Conservation (phyloP, 345 rosid genomes). For the Eucalyptus tenuipes region DNA sequence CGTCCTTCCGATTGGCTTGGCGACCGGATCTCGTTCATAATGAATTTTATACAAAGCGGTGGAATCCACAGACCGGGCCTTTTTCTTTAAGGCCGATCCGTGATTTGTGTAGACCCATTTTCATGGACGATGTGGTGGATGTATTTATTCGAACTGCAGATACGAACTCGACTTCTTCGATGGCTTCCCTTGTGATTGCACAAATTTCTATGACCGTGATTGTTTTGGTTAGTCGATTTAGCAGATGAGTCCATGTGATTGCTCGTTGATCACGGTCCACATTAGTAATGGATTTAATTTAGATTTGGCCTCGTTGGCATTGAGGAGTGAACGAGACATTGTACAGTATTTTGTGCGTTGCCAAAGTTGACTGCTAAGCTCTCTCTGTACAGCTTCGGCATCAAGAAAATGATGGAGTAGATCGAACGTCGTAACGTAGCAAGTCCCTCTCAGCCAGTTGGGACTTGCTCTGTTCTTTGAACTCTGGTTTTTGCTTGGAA, state of each 20-base stretch:
- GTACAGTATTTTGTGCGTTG: not conserved
- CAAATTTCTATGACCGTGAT: not conserved
- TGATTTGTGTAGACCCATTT: not conserved
- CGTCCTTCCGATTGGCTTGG: not conserved
- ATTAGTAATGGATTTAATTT: not conserved
- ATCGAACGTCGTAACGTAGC: not conserved
- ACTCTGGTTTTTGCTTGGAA: not conserved
- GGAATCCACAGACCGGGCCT: not conserved
- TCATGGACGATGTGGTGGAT: not conserved
- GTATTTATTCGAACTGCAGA: not conserved
- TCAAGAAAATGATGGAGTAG: not conserved
- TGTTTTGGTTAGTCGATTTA: not conserved
- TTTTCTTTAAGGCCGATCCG: not conserved
- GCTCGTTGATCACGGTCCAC: not conserved
- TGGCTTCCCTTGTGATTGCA: not conserved
- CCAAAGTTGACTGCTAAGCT: not conserved
- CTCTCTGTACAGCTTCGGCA: not conserved
- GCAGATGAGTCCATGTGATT: not conserved
- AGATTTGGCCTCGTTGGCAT: not conserved
- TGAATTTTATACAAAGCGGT: no score
- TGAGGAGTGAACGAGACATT: not conserved
- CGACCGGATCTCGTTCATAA: not conserved
- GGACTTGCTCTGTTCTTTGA: not conserved
- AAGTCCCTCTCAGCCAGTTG: not conserved
- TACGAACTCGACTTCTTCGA: not conserved